Percentiles rank a stretch among this genome's conserved stretches.
Conservation (phyloP, 306 rosid genomes). For the Arachis stenosperma region DNA sequence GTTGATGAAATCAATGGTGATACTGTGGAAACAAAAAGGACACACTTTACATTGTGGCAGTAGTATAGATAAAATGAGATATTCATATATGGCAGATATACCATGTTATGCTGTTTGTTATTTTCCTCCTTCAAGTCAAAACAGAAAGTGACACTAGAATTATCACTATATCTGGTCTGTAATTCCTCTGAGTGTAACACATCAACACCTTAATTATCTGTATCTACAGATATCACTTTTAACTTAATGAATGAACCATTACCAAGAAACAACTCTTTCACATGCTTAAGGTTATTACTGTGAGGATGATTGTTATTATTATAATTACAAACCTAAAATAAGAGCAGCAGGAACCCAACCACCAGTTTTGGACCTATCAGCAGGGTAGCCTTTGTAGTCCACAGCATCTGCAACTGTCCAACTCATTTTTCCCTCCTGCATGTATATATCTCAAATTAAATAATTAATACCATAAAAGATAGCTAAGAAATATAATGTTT, state of each 20-base stretch:
- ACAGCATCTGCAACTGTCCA: slow-evolving; percentile 74
- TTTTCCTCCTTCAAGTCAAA: not conserved
- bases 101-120: slow-evolving; percentile 10
- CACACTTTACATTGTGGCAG: no score
- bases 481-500: no score
- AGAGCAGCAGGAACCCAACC: slow-evolving; percentile 89
- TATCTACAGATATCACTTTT: not conserved
- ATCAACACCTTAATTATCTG: not conserved
- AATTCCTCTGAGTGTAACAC: not conserved
- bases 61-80: no score
- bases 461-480: no score
- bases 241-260: not conserved
- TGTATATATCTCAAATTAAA: no score
- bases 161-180: not conserved
- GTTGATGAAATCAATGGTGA: not conserved
- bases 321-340: slow-evolving; percentile 61
- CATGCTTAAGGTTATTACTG: not conserved
- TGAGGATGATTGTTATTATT: not conserved
- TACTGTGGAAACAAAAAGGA: no score
- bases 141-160: slow-evolving; percentile 39
- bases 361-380: slow-evolving; percentile 80
- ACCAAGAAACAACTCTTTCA: not conserved
- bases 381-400: slow-evolving; percentile 78
- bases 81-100: not conserved
- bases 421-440: slow-evolving; percentile 72